phyloP scores from a whole-genome alignment of 306 rosid genomes.

The Cucumis cinereus region DNA sequence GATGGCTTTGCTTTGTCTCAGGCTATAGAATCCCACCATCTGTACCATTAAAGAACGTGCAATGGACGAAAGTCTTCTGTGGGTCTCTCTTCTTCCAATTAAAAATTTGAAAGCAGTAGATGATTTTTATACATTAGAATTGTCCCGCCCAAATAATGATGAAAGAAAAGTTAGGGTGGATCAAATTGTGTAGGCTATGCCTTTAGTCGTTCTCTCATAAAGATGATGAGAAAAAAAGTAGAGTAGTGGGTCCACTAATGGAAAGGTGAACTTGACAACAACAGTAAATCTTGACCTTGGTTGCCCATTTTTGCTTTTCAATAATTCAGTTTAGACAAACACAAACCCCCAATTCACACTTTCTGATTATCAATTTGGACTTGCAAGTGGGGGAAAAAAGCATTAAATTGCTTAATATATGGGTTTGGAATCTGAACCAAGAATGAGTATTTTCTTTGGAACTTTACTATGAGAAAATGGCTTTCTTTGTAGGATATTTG shows the following conservation, averaged over 20 bases:
- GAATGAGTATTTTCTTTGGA: not conserved
- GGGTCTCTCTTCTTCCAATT: not conserved
- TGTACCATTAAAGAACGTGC: not conserved
- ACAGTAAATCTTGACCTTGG: constrained; percentile 1
- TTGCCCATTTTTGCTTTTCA: not conserved
- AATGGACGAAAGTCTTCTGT: not conserved
- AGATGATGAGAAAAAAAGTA: not conserved
- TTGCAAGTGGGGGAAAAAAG: not conserved
- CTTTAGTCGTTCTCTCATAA: not conserved
- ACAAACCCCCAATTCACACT: not conserved
- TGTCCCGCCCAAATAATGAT: not conserved
- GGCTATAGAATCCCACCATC: constrained; percentile 1
- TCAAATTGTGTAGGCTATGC: not conserved
- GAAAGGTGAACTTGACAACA: not conserved
- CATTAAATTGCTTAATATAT: not conserved
- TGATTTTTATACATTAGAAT: not conserved
- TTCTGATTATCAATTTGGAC: not conserved
- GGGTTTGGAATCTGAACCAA: not conserved
- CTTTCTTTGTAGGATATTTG: not conserved
- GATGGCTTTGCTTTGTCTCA: not conserved
- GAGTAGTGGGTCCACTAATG: constrained; percentile 7
- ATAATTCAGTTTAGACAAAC: constrained; percentile 1
- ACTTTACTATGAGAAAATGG: not conserved
- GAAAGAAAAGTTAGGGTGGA: not conserved
- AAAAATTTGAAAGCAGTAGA: not conserved